These are phyloP conservation scores for Saccharomycopsis capsularis DNA, from an alignment of 805 yeast genomes.

Conservation along the genomic window DNA sequence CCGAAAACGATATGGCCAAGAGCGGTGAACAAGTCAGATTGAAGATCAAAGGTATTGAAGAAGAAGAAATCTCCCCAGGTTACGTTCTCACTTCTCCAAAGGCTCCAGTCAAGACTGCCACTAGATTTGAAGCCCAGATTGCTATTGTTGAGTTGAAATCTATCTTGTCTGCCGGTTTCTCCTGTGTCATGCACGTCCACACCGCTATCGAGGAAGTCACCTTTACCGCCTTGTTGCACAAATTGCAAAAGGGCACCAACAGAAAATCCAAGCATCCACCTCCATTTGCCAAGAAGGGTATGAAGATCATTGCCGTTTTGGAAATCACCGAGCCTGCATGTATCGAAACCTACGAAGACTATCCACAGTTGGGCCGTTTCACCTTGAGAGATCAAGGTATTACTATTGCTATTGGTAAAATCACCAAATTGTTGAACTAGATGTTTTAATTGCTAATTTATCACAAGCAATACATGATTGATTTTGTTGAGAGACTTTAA, in stretches of 20 bases:
- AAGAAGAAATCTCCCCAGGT: slow-evolving; percentile 90
- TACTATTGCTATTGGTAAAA: slow-evolving; percentile 97
- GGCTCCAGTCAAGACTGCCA: slow-evolving; percentile 86
- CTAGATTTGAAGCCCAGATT: slow-evolving; percentile 89
- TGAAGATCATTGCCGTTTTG: slow-evolving; percentile 91
- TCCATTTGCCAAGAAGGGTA: slow-evolving; percentile 97
- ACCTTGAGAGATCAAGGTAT: slow-evolving; percentile 98
- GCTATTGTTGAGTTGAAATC: slow-evolving; percentile 96
- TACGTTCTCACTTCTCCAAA: slow-evolving; percentile 81
- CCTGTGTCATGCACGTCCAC: slow-evolving; percentile 98
- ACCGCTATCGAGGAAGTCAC: slow-evolving; percentile 96
- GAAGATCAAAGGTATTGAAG: slow-evolving; percentile 91
- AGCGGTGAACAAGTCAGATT: slow-evolving; percentile 98
- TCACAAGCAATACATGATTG: too few species aligned
- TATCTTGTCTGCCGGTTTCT: slow-evolving; percentile 88
- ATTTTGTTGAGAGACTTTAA: too few species aligned
- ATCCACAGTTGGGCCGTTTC: slow-evolving; percentile 96
- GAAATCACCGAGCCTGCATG: slow-evolving; percentile 86
- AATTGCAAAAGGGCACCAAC: slow-evolving; percentile 94
- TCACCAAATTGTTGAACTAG: slow-evolving; percentile 69
- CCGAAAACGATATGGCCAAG: slow-evolving; percentile 80
- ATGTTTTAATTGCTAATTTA: not conserved
- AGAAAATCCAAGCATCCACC: slow-evolving; percentile 95
- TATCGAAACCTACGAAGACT: slow-evolving; percentile 85
- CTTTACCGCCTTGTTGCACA: slow-evolving; percentile 76